A percentile compares a stretch with the other conserved stretches of the same genome.
phyloP scores from a whole-genome alignment of 2,329 filamentous ascomycete genomes.

The Fusarium sp. region DNA sequence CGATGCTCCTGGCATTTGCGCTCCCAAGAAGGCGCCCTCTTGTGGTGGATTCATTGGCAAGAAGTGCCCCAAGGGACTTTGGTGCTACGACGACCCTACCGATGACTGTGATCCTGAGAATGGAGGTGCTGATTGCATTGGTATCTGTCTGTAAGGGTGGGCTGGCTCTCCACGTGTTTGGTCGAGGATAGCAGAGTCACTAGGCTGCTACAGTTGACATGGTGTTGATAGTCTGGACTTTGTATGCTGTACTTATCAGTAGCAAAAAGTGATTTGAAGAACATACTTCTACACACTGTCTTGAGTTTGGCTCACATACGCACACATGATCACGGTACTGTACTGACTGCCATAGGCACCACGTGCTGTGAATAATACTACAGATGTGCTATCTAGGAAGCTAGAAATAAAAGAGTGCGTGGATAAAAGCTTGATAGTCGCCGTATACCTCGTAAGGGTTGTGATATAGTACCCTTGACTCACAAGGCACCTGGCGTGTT shows the following conservation, averaged over 20 bases:
- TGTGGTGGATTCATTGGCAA: conserved; percentile 47
- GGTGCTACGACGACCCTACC: conserved; percentile 47
- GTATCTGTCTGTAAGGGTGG: conserved; percentile 46
- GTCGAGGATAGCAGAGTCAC: neutral
- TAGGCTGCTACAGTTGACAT: neutral
- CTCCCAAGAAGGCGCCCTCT: conserved; percentile 31
- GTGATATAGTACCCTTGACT: neutral
- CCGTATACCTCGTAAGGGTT: neutral
- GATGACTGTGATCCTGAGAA: conserved; percentile 46
- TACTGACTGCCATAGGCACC: neutral
- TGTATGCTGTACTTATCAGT: neutral
- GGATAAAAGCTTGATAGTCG: neutral
- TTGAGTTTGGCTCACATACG: neutral
- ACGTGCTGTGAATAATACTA: neutral
- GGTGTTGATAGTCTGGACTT: neutral
- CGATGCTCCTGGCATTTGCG: conserved; percentile 51
- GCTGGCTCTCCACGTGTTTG: neutral
- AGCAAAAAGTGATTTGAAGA: neutral
- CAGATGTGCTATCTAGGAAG: neutral
- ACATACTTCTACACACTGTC: too few species aligned
- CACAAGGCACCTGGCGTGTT: neutral
- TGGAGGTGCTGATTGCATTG: conserved; percentile 48
- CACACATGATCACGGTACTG: neutral
- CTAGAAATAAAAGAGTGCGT: neutral
- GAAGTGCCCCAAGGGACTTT: conserved; percentile 44